Base-by-base conservation (phyloP, 2,329 filamentous ascomycete species). In the Nigrograna mackinnonii region DNA sequence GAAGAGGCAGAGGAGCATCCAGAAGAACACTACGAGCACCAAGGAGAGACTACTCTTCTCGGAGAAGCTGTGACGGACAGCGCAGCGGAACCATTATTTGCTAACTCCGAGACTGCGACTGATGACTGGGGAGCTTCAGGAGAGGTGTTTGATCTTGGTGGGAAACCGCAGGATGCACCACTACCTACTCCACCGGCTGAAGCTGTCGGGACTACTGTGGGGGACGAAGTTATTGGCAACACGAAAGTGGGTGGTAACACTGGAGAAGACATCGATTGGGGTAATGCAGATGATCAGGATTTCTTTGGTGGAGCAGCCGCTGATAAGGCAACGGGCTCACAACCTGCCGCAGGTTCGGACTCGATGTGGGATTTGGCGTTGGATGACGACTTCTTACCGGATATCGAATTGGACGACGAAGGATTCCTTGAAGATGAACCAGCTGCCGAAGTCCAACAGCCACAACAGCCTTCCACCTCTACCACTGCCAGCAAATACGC, bases 281-380 rank as follows among this genome's bases (percentile, higher is more conserved):
- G 66, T 33, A 58, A 54, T 41, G 48, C 51, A 5, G 63, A 55
- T 16, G 62, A 59, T n/a, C 52, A 60, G 35, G 64, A 62, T n/a
- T 64, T 66, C 31, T 66, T 67, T 37, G 60, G 60, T 30, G 50
- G 43, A 11, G 41, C 31, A 5, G 39, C 30, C 11, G 46, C 55
- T 17, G 45, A 41, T 19, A 45, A 59, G 17, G 37, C 46, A 26
- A 12, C 54, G 5, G 49, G 49, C n/a, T 18, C 52, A 9, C 44
- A 54, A 14, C 38, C 50, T 16, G 43, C 53, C 1, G 79, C 85
- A 31, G 87, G 92, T 58, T 67, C 94, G 30, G 86, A 87, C 34
- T 87, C 87, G 14, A 85, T 89, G 54, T 96, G 92, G 89, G 82
- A 89, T 50, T 86, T 88, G 35, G 88, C 89, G 32, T 81, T 96